Percentiles rank a stretch among this genome's conserved stretches.
These are phyloP conservation scores for Suillus placidus DNA, from an alignment of 768 basidiomycete species.

Conservation along the genomic window DNA sequence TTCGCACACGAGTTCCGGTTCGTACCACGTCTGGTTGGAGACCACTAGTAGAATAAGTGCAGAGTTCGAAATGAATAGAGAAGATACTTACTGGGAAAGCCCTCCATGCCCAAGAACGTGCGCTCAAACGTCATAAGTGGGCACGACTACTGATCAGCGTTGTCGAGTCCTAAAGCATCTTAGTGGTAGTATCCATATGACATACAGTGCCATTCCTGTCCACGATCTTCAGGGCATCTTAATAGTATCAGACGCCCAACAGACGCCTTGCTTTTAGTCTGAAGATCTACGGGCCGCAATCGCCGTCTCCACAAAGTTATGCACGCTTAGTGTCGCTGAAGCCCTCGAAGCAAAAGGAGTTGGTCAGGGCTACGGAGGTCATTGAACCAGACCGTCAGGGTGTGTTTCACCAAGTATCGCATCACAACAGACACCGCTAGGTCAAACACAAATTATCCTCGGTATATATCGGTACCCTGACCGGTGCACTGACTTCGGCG, in stretches of 20 bases:
- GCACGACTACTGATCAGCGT: background rate
- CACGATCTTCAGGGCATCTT: background rate
- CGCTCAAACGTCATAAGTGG: background rate
- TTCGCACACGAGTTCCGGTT: background rate
- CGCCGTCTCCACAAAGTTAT: background rate
- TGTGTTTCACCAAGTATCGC: background rate
- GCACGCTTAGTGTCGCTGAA: background rate
- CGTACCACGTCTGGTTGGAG: background rate
- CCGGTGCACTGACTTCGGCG: background rate
- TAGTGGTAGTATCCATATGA: background rate
- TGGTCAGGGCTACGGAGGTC: background rate
- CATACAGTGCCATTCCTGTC: background rate
- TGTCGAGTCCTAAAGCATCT: background rate
- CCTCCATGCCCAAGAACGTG: background rate
- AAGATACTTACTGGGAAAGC: too few relatives aligned
- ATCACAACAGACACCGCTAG: background rate
- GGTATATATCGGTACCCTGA: background rate
- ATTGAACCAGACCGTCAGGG: background rate
- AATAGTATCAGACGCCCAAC: background rate
- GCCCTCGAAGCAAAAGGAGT: background rate
- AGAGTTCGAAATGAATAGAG: background rate
- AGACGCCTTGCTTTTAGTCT: background rate
- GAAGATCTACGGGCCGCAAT: background rate
- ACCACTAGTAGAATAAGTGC: background rate
- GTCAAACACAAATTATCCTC: background rate